Evolutionary conservation across 495 filamentous ascomycete species (phyloP).

Genomic region (Durotheca rogersii): DNA sequence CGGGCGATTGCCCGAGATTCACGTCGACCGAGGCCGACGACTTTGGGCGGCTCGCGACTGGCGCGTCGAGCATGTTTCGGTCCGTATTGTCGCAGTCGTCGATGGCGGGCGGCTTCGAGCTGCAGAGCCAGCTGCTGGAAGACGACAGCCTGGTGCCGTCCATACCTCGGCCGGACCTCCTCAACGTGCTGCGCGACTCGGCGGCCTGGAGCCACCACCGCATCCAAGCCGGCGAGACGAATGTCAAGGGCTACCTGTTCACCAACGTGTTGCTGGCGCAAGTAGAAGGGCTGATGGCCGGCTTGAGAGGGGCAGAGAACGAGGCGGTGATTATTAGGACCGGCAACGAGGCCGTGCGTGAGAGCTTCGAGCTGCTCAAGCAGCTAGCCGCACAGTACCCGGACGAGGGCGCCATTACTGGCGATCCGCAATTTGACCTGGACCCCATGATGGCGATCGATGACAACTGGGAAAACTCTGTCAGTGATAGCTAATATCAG

Average conservation of each 20-base stretch:
- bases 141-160: slow-evolving; percentile 47
- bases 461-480: slow-evolving; percentile 20
- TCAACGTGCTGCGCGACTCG: slow-evolving; percentile 49
- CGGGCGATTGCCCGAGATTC: background rate
- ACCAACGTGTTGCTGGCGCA: slow-evolving; percentile 43
- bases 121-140: slow-evolving; percentile 52
- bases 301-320: slow-evolving; percentile 38
- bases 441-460: slow-evolving; percentile 21
- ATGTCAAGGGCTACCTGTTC: slow-evolving; percentile 58
- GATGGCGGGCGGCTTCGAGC: slow-evolving; percentile 49
- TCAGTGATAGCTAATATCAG: background rate
- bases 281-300: slow-evolving; percentile 44
- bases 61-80: slow-evolving; percentile 46
- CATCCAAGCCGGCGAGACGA: slow-evolving; percentile 55
- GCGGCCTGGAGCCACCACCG: slow-evolving; percentile 43
- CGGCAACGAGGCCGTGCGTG: slow-evolving; percentile 36
- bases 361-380: slow-evolving; percentile 28
- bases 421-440: slow-evolving; percentile 11
- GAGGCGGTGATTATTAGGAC: slow-evolving; percentile 36
- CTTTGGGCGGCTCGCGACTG: slow-evolving; percentile 40
- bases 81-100: slow-evolving; percentile 41
- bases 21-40: slow-evolving; percentile 30
- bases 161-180: slow-evolving; percentile 48
- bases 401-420: background rate
- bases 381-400: slow-evolving; percentile 4